Evolutionary conservation across 176 grass and related monocot species (phyloP), one percentile per base, ranked within the genome.

Genomic region (Oryza punctata): DNA sequence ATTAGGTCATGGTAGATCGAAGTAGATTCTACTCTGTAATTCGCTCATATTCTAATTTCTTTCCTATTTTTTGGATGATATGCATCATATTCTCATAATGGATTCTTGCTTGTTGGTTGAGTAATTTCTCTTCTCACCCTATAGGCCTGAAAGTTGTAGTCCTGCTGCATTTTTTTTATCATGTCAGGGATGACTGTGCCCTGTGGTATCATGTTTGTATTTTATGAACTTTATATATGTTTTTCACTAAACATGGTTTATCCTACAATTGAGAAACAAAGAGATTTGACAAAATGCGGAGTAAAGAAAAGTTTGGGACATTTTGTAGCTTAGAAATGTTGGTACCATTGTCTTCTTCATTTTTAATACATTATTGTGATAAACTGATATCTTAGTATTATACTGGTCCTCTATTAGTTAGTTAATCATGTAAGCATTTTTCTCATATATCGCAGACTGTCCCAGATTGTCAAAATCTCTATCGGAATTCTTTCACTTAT

Each of bases 401-500:
- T 47, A 28, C 16, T 61, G 40, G 16, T 54, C 33, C 3, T 81
- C 30, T n/a, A 60, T 4, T 65, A 37, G 78, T 77, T 66, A 88
- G 38, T 82, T 70, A 64, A 65, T 38, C 78, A 44, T 74, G 61
- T 12, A 21, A 45, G 33, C 32, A 16, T 40, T 74, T 18, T 57
- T 82, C 27, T 65, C 46, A 73, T 66, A 66, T 16, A 78, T 89
- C 33, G 73, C 91, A 91, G 91, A 94, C 87, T 63, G 87, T 94
- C 33, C 91, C 91, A 66, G 73, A 65, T 67, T 94, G 89, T 82
- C 82, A 86, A 70, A 94, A 93, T 63, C 75, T 94, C 2, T 88
- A 86, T 82, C 65, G 68, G 82, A 90, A 84, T 72, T 88, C 87
- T 49, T 90, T 94, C 63, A 92, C 79, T 7, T 93, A 93, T 70